Evolutionary conservation across 192 early-diverging fungal genomes (phyloP), one percentile per base, ranked within the genome.

Genomic region (Podila clonocystis): DNA sequence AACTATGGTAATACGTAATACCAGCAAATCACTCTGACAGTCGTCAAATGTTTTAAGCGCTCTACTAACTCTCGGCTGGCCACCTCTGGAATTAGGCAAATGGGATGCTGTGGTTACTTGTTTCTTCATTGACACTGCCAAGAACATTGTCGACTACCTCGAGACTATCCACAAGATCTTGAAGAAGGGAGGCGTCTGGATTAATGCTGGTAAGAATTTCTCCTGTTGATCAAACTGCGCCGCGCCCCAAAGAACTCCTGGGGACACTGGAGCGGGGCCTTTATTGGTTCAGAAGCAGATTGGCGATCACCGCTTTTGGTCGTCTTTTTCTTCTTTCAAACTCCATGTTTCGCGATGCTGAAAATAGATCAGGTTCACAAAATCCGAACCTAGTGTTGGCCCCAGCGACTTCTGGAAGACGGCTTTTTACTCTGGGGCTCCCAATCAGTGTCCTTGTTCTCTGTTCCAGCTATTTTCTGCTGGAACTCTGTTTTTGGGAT

Each of bases 111-210:
- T 98, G 5, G 94, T 97, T 3, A 98, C 95, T 1, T 97, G 97
- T 74, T 99, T 96, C 87, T 99, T 99, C 82, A 93, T 99, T 58
- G 98, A 99, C 69, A 98, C 98, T 0, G 96, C 97, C 13, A 94
- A 96, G 74, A 97, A 98, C 67, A 91, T 96, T 31, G 73, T 97
- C 33, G 90, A 93, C 33, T 98, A 98, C 74, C 75, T 99, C 19
- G 94, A 95, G 58, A 88, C 92, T 1, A 93, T 99, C 70, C 87
- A 92, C 82, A 82, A 90, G 19, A 87, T 89, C 11, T 75, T 99
- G 64, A 94, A 93, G 75, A 87, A 89, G 11, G 91, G 90, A 29
- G 95, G 93, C 3, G 82, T 93, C 30, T 96, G 95, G 95, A 94
- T 96, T 65, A 96, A 96, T 72, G 78, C 93, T 22, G 90, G 89